A percentile compares a stretch with the other conserved stretches of the same genome.
These are phyloP conservation scores for Pseudogymnoascus destructans DNA, from an alignment of 2,329 filamentous ascomycete genomes.

Conservation along the genomic window DNA sequence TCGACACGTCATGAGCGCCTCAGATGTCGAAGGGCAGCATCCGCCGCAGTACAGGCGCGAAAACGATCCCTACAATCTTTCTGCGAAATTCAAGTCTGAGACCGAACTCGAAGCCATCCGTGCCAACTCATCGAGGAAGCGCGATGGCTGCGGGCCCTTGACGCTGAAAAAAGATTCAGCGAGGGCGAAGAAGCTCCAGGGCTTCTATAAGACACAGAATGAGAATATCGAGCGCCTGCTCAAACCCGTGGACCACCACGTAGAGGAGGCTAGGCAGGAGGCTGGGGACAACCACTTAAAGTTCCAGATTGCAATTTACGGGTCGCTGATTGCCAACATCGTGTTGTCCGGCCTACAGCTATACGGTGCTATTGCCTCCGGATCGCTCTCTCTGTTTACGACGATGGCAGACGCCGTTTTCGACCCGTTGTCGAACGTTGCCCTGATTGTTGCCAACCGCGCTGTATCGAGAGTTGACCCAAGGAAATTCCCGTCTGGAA, in stretches of 20 bases:
- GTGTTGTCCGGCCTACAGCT: slow-evolving; percentile 68
- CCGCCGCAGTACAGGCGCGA: slow-evolving; percentile 29
- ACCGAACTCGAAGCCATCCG: slow-evolving; percentile 65
- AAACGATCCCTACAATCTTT: slow-evolving; percentile 72
- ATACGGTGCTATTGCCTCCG: slow-evolving; percentile 75
- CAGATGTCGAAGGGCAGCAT: slow-evolving; percentile 32
- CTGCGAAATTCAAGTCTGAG: slow-evolving; percentile 62
- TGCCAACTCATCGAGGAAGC: slow-evolving; percentile 69
- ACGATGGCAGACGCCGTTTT: slow-evolving; percentile 95
- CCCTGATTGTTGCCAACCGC: slow-evolving; percentile 73
- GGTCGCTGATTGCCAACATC: slow-evolving; percentile 68
- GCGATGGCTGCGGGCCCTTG: slow-evolving; percentile 35
- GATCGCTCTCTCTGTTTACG: slow-evolving; percentile 90
- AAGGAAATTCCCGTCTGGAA: slow-evolving; percentile 77
- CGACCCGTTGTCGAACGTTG: slow-evolving; percentile 80
- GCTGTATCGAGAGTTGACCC: slow-evolving; percentile 81
- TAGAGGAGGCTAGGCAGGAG: slow-evolving; percentile 61
- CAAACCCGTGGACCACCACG: slow-evolving; percentile 86
- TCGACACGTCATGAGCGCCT: slow-evolving; percentile 19
- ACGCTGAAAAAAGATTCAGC: slow-evolving; percentile 27
- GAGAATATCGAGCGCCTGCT: slow-evolving; percentile 84
- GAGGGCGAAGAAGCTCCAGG: slow-evolving; percentile 41
- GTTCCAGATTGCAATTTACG: slow-evolving; percentile 52
- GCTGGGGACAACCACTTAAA: slow-evolving; percentile 70
- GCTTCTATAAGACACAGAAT: slow-evolving; percentile 86